Percentiles rank a stretch among this genome's conserved stretches.
These are phyloP conservation scores for Emmonsiellopsis sp. DNA, from an alignment of 2,329 filamentous ascomycete species.

Conservation along the genomic window DNA sequence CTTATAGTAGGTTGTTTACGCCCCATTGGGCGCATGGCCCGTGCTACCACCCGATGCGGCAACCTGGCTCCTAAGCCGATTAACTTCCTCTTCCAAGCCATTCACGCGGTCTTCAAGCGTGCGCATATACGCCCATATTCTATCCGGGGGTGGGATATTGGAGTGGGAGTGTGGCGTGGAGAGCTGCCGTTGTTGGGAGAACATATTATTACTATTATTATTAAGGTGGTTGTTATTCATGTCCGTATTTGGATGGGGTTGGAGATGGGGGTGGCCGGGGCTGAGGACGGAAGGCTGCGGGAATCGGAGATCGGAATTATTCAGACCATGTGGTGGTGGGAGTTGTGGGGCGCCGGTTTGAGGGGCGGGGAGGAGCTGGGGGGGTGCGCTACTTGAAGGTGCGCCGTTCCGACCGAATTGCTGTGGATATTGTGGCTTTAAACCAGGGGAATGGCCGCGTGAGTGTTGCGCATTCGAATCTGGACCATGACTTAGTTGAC, in stretches of 20 bases:
- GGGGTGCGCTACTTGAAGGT: slow-evolving; percentile 4
- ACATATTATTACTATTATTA: slow-evolving; percentile 5
- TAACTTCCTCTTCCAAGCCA: slow-evolving; percentile 24
- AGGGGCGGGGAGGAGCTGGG: slow-evolving; percentile 6
- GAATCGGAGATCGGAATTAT: slow-evolving; percentile 25
- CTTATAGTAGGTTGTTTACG: not conserved
- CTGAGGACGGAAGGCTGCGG: slow-evolving; percentile 19
- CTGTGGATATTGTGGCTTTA: slow-evolving; percentile 21
- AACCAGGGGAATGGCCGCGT: slow-evolving; percentile 32
- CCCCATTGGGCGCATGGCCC: slow-evolving; percentile 4
- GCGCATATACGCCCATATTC: slow-evolving; percentile 22
- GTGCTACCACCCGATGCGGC: not conserved
- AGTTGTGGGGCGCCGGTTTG: slow-evolving; percentile 20
- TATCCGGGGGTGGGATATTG: slow-evolving; percentile 7
- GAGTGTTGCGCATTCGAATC: slow-evolving; percentile 26
- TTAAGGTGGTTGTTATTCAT: slow-evolving; percentile 2
- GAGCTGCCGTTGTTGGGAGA: slow-evolving; percentile 1
- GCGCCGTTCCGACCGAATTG: slow-evolving; percentile 16
- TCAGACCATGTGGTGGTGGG: slow-evolving; percentile 23
- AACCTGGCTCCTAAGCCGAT: slow-evolving; percentile 19
- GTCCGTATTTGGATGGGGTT: slow-evolving; percentile 5
- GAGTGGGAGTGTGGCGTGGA: slow-evolving; percentile 1
- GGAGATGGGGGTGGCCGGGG: slow-evolving; percentile 5
- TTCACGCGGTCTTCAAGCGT: slow-evolving; percentile 24
- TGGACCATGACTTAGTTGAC: slow-evolving; percentile 26